Base-by-base conservation (phyloP, 2,329 filamentous ascomycete species). In the Calonectria montana region DNA sequence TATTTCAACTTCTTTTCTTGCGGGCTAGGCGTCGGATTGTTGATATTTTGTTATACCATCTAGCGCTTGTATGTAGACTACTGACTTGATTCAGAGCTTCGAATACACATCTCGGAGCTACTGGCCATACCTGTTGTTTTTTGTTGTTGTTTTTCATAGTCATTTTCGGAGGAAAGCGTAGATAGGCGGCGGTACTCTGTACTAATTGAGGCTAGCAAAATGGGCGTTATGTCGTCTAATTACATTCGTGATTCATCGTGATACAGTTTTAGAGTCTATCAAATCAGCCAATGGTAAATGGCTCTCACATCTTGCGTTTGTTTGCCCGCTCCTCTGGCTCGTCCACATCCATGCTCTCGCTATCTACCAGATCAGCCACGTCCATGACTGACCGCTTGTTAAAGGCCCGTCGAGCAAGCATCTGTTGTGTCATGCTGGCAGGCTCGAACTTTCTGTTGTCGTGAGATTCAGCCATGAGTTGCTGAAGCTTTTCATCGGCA, bases 291-390 rank as follows among this genome's bases (percentile, higher is more conserved):
- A 18, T 31, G 29, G 25, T 47, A n/a, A 13, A 27, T 48, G 41
- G 67, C 48, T 65, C 3, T 68, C 23, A 90, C 73, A 91, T 84
- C 83, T 90, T 91, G 69, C 88, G 85, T 72, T 88, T 87, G 74
- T 85, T 88, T 2, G 85, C 83, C 48, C 88, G 84, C 80, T 88
- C 87, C 61, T 86, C 87, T 1, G 86, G 86, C 13, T 88, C 87
- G 57, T 92, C 90, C 31, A 91, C 77, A 63, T 91, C 90, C 86
- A 91, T 90, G 50, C 84, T 86, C 73, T 88, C 87, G 35, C 87
- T 86, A 4, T 86, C 84, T 2, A 83, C 82, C 25, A 84, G 80
- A 63, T 83, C 84, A 53, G 85, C 79, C 62, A 84, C 82, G 59
- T 88, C 86, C 69, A 85, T 85, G 76, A 86, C 84, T 68, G 80